These are phyloP conservation scores for Guillardia theta DNA, from an alignment of 78 protist genomes.

Conservation along the genomic window DNA sequence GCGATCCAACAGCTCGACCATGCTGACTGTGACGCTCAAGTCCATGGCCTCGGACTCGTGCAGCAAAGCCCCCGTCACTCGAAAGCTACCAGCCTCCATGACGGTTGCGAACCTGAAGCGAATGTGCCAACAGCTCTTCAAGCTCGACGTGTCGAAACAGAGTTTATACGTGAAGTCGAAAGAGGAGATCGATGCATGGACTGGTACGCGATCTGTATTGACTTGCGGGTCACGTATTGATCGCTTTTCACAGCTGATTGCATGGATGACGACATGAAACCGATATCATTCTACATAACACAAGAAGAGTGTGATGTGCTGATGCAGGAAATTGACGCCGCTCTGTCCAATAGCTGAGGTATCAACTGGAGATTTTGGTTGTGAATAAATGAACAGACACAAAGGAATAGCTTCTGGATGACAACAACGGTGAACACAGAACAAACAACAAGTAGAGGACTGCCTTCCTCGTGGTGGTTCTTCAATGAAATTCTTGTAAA, in stretches of 20 bases:
- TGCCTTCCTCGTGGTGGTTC: too few species aligned
- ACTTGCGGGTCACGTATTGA: not conserved
- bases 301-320: not conserved
- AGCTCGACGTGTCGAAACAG: not conserved
- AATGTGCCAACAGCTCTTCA: not conserved
- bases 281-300: not conserved
- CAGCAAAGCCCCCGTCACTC: not conserved
- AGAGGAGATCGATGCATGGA: not conserved
- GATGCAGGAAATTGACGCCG: not conserved
- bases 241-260: not conserved
- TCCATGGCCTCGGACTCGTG: not conserved
- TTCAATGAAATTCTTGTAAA: too few species aligned
- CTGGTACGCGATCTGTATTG: not conserved
- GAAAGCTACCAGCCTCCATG: not conserved
- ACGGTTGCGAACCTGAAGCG: not conserved
- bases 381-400: too few species aligned
- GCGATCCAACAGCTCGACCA: not conserved
- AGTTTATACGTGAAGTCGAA: not conserved
- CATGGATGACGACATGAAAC: not conserved
- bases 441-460: too few species aligned
- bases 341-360: too few species aligned
- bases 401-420: too few species aligned
- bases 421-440: too few species aligned
- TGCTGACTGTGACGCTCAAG: conserved; percentile 14
- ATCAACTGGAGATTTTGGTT: too few species aligned